Evolutionary conservation across 495 filamentous ascomycete species (phyloP), one percentile per base, ranked within the genome.

Genomic region (Rhizodiscina lignyota): DNA sequence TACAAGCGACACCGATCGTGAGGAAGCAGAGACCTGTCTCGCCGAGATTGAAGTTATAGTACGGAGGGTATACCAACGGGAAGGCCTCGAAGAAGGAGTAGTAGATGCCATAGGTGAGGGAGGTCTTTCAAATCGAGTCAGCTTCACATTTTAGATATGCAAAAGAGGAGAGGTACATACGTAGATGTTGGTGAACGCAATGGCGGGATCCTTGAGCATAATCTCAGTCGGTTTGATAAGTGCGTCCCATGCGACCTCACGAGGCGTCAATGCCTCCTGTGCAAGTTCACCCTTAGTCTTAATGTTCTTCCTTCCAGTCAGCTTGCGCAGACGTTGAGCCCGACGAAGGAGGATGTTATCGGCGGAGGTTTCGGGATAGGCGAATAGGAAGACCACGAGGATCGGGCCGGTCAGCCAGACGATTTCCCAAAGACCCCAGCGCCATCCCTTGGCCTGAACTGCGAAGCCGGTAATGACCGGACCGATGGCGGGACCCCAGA

Each of bases 11-110:
- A 38, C 69, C 51, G 42, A 80, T 63, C 41, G 68, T 66, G 3
- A 72, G 54, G 65, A 84, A 83, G 21, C 72, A 66, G 4, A 82
- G 60, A 31, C 77, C 75, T 37, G 67, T 56, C 39, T 69, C 42
- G 32, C 77, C 77, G 17, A 71, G 55, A 38, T 60, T 69, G 58
- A 81, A 74, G 48, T 52, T 49, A 56, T 80, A 79, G 38, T 66
- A 59, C 36, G 56, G 62, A 1, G 64, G 62, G 56, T 77, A 82
- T 34, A 82, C 73, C n/a, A 82, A 54, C 3, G 76, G 75, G 59
- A 82, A 80, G 43, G 68, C 72, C 48, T 80, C 76, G 60, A 79
- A 79, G 64, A 77, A 78, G 43, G 59, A 65, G 52, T 78, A 79
- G 54, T 69, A 77, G 53, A 78, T 78, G 21, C 63, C 71, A 53